Percentiles rank a stretch among this genome's conserved stretches.
phyloP scores from a whole-genome alignment of 2,329 filamentous ascomycete genomes.

The Pseudocercospora pini-densiflorae region DNA sequence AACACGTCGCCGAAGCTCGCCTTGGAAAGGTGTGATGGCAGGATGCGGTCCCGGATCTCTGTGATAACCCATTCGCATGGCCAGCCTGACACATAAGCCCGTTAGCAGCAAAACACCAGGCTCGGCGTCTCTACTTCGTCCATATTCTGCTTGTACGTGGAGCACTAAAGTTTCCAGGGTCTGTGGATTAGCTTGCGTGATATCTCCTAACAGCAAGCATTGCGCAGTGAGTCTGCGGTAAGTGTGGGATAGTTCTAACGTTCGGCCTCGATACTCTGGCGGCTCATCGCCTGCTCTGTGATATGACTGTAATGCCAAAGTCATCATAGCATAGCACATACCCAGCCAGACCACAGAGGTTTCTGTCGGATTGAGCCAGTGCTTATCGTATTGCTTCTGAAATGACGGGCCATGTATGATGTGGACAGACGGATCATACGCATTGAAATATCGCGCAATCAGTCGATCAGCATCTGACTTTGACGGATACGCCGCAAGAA shows the following conservation, averaged over 20 bases:
- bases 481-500: conserved; percentile 77
- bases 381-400: conserved; percentile 69
- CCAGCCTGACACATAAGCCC: conserved; percentile 64
- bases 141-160: conserved; percentile 77
- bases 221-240: conserved; percentile 77
- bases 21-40: conserved; percentile 73
- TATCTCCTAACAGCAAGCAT: conserved; percentile 75
- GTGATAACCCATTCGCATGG: conserved; percentile 78
- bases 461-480: conserved; percentile 84
- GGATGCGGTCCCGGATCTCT: conserved; percentile 77
- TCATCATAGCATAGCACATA: conserved; percentile 75
- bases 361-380: conserved; percentile 74
- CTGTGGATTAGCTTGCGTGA: conserved; percentile 73
- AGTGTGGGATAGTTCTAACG: conserved; percentile 53
- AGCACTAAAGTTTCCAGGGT: conserved; percentile 79
- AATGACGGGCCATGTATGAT: conserved; percentile 75
- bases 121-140: conserved; percentile 74
- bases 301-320: conserved; percentile 78
- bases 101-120: conserved; percentile 66
- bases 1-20: conserved; percentile 68
- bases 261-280: conserved; percentile 73
- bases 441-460: conserved; percentile 89
- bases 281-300: conserved; percentile 80
- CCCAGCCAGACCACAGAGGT: conserved; percentile 79
- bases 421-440: conserved; percentile 66